phyloP scores from a whole-genome alignment of 345 rosid genomes.

The Aquilaria yunnanensis region DNA sequence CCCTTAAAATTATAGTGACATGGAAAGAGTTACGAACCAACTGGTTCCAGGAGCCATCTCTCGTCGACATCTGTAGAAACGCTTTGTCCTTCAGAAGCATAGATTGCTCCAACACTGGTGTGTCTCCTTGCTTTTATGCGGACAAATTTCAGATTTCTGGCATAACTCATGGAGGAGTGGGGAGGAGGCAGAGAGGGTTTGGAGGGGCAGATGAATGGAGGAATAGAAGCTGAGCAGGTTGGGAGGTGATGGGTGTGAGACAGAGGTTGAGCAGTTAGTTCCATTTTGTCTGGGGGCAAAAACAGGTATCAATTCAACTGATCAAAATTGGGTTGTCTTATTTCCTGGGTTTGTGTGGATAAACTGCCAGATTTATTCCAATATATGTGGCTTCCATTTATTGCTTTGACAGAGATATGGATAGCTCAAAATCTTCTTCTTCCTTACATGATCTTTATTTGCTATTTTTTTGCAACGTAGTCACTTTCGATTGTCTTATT shows the following conservation, averaged over 20 bases:
- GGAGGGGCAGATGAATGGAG: constrained; percentile 21
- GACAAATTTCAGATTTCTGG: constrained; percentile 20
- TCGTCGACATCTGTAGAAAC: constrained; percentile 27
- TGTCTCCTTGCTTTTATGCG: constrained; percentile 18
- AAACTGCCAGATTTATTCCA: not conserved
- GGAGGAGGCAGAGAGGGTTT: constrained; percentile 20
- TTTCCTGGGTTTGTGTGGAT: constrained; percentile 10
- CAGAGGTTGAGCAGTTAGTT: constrained; percentile 24
- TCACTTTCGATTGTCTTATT: too few species aligned
- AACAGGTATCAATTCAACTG: not conserved
- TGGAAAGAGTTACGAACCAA: constrained; percentile 34
- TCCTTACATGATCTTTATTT: too few species aligned
- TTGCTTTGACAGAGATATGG: constrained; percentile 26
- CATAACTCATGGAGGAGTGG: constrained; percentile 17
- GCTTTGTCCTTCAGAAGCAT: constrained; percentile 40
- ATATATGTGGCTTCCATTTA: constrained; percentile 44
- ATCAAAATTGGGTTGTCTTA: not conserved
- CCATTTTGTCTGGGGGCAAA: constrained; percentile 19
- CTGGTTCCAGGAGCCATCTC: constrained; percentile 88
- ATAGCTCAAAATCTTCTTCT: constrained; percentile 8
- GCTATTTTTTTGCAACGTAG: too few species aligned
- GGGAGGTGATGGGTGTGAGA: constrained; percentile 24
- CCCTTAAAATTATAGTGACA: too few species aligned
- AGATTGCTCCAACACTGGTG: constrained; percentile 16
- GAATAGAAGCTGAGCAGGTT: constrained; percentile 15